phyloP scores from a whole-genome alignment of 148 eudicot genomes.

The Fagopyrum esculentum region DNA sequence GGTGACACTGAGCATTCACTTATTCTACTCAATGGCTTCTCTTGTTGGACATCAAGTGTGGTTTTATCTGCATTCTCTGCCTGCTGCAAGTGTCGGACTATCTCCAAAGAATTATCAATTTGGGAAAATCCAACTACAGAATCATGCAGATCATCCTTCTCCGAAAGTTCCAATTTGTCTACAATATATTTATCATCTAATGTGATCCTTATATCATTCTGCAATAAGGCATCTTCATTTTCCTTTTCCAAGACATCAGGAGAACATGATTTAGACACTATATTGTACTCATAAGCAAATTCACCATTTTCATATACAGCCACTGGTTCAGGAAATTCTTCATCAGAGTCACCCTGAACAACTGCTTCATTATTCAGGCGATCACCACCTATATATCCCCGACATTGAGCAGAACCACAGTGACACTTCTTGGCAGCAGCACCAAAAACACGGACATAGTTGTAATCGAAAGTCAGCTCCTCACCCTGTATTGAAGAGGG shows the following conservation, averaged over 20 bases:
- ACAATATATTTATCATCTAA: conserved; percentile 15
- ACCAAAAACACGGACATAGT: conserved; percentile 95
- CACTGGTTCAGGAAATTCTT: conserved; percentile 78
- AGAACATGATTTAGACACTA: conserved; percentile 25
- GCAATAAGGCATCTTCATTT: conserved; percentile 17
- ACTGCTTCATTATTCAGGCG: conserved; percentile 53
- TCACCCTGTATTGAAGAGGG: conserved; percentile 49
- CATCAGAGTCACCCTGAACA: conserved; percentile 89
- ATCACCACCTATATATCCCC: conserved; percentile 93
- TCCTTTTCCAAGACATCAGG: conserved; percentile 20
- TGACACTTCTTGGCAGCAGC: conserved; percentile 98
- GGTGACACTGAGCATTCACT: conserved; percentile 18
- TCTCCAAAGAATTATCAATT: conserved; percentile 20
- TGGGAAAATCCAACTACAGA: conserved; percentile 13
- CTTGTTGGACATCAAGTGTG: conserved; percentile 21
- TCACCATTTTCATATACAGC: conserved; percentile 49
- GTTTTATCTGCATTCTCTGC: conserved; percentile 22
- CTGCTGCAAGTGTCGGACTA: conserved; percentile 18
- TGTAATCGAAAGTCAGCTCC: conserved; percentile 91
- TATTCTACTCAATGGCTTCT: conserved; percentile 12
- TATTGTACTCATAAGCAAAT: conserved; percentile 28
- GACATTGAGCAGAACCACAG: conserved; percentile 78
- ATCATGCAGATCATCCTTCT: conserved; percentile 20
- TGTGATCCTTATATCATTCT: conserved; percentile 10
- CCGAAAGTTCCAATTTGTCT: conserved; percentile 15